Evolutionary conservation across 441 rosid genomes (phyloP), one percentile per base, ranked within the genome.

Genomic region (Melianthus villosus): DNA sequence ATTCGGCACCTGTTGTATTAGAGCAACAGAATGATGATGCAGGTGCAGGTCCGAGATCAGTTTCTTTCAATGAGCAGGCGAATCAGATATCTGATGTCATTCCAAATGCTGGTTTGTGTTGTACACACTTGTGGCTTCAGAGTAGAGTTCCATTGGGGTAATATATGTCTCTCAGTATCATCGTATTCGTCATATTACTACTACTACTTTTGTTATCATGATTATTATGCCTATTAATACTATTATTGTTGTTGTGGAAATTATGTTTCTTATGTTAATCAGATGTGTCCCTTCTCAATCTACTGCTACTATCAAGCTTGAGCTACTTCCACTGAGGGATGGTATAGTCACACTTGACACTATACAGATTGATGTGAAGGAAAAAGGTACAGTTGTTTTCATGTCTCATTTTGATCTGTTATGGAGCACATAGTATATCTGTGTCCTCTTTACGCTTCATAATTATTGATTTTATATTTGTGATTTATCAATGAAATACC

Each of bases 101-200:
- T 50, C 74, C 86, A 41, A 77, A 65, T 58, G 52, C 73, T 39
- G 82, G 75, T 54, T 60, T 73, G 29, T 75, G 77, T 10, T 82
- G 87, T 48, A 70, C 93, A 7, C 99, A 91, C 73, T 73, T 85
- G 37, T 91, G 96, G 96, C 72, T 91, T 59, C 96, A 82, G 64
- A 91, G 99, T 68, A 77, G 94, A 75, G 94, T 91, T 56, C 99
- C 99, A 25, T 58, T 91, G 33, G 99, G 99, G 99, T 91, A 82
- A 60, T 35, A 30, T 38, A 17, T 44, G 50, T 35, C 27, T 52
- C n/a, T n/a, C n/a, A n/a, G n/a, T n/a, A n/a, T n/a, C n/a, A n/a
- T n/a, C n/a, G n/a, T n/a, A n/a, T n/a, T n/a, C n/a, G n/a, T n/a
- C n/a, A n/a, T n/a, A n/a, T n/a, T n/a, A n/a, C n/a, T n/a, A n/a